A percentile compares a stretch with the other conserved stretches of the same genome.
Evolutionary conservation across 192 early-diverging fungal species (phyloP).

Genomic region (Entomortierella chlamydospora): DNA sequence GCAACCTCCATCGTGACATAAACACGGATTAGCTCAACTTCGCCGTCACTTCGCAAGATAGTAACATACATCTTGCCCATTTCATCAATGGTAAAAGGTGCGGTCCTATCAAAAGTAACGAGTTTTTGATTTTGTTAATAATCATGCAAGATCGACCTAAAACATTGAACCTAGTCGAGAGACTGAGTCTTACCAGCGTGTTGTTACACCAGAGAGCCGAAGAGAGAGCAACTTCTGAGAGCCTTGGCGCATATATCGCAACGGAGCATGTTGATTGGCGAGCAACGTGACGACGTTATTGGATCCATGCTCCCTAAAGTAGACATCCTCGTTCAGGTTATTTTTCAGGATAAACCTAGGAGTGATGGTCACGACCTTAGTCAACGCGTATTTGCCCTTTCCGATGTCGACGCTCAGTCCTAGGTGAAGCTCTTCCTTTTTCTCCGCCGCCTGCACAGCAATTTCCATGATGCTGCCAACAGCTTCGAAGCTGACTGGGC

Average conservation of each 20-base stretch:
- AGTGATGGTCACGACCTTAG: conserved; percentile 90
- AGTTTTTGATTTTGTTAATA: background rate
- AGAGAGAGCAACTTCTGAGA: conserved; percentile 76
- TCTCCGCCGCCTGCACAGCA: conserved; percentile 66
- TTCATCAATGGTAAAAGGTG: conserved; percentile 88
- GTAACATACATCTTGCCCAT: conserved; percentile 89
- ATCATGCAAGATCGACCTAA: background rate
- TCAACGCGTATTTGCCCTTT: conserved; percentile 85
- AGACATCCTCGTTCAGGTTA: conserved; percentile 74
- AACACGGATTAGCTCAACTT: conserved; percentile 79
- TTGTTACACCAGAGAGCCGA: conserved; percentile 71
- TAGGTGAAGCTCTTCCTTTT: conserved; percentile 74
- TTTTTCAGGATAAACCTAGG: conserved; percentile 94
- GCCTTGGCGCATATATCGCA: conserved; percentile 75
- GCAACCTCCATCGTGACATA: conserved; percentile 90
- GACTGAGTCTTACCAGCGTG: conserved; percentile 68
- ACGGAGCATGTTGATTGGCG: conserved; percentile 66
- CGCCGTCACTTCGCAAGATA: conserved; percentile 69
- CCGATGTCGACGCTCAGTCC: conserved; percentile 91
- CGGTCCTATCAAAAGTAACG: conserved; percentile 60
- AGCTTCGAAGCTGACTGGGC: conserved; percentile 94
- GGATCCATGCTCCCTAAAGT: conserved; percentile 79
- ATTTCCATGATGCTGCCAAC: conserved; percentile 89
- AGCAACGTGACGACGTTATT: conserved; percentile 57
- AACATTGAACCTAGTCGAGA: background rate